Evolutionary conservation across 208 protist species (phyloP).

Genomic region (Leishmania tarentolae): DNA sequence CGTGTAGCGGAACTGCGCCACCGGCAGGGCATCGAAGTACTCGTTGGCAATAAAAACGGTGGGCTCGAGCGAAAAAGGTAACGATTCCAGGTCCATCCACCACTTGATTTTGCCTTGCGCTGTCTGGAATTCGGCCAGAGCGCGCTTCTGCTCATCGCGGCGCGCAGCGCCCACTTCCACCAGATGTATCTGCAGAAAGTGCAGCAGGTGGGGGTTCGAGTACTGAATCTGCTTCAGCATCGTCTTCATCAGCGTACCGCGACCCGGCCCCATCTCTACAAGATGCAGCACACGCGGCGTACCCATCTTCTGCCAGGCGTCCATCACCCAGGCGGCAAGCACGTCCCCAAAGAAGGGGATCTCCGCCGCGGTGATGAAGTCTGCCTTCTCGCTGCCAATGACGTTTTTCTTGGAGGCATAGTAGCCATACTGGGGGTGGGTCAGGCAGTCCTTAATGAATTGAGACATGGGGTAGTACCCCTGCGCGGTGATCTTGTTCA

Average conservation of each 20-base stretch:
- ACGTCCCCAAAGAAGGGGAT: slow-evolving; percentile 93
- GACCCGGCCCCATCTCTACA: slow-evolving; percentile 88
- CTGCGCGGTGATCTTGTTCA: slow-evolving; percentile 80
- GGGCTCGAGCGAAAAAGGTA: slow-evolving; percentile 82
- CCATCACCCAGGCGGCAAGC: slow-evolving; percentile 89
- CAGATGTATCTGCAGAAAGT: slow-evolving; percentile 89
- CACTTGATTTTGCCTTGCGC: slow-evolving; percentile 86
- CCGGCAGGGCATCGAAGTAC: slow-evolving; percentile 93
- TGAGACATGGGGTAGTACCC: slow-evolving; percentile 92
- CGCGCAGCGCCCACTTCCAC: slow-evolving; percentile 86
- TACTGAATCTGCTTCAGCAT: slow-evolving; percentile 87
- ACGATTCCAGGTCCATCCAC: slow-evolving; percentile 85
- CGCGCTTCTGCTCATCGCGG: slow-evolving; percentile 83
- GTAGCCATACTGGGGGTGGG: slow-evolving; percentile 89
- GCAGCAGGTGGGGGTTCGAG: slow-evolving; percentile 85
- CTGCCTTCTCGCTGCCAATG: slow-evolving; percentile 83
- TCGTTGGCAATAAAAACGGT: slow-evolving; percentile 91
- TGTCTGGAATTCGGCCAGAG: slow-evolving; percentile 84
- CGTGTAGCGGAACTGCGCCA: slow-evolving; percentile 92
- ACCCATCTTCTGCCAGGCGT: slow-evolving; percentile 92
- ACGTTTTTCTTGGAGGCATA: slow-evolving; percentile 87
- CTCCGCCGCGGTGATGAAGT: slow-evolving; percentile 92
- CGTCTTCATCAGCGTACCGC: slow-evolving; percentile 88
- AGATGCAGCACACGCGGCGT: slow-evolving; percentile 87
- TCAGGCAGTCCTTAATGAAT: slow-evolving; percentile 92